Conservation (phyloP, 2,329 filamentous ascomycete species). For the Claviceps maximensis region DNA sequence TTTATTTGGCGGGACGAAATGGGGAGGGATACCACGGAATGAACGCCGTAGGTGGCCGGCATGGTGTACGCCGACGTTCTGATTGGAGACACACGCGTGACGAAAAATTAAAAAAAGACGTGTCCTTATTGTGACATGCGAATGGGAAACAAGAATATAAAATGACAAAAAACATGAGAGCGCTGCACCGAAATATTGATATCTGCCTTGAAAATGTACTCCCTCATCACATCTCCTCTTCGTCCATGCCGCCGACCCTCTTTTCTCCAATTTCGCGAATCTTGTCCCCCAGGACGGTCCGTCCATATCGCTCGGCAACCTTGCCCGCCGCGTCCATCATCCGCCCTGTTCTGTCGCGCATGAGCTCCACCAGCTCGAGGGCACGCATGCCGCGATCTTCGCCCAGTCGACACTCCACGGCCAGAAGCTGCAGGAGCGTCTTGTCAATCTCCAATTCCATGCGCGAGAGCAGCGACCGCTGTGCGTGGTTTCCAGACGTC, state of each 20-base stretch:
- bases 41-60: too few relatives aligned
- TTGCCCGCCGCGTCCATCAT: conserved; percentile 89
- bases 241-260: conserved; percentile 47
- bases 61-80: too few relatives aligned
- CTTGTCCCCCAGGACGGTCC: conserved; percentile 72
- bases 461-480: conserved; percentile 53
- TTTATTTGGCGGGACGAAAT: too few relatives aligned
- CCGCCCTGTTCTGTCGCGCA: conserved; percentile 71
- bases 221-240: conserved; percentile 24
- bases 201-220: not conserved
- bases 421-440: conserved; percentile 75
- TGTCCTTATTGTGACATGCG: too few relatives aligned
- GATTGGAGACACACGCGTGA: too few relatives aligned
- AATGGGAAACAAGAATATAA: not conserved
- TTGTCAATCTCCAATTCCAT: conserved; percentile 83
- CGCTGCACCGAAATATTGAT: not conserved
- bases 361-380: conserved; percentile 74
- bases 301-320: conserved; percentile 74
- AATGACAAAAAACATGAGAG: not conserved
- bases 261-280: conserved; percentile 74
- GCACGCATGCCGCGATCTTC: conserved; percentile 93
- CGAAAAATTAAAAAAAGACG: too few relatives aligned
- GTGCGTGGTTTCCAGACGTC: conserved; percentile 42
- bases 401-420: conserved; percentile 78
- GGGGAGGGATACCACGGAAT: too few relatives aligned